Percentiles rank a stretch among this genome's conserved stretches.
phyloP scores from a whole-genome alignment of 352 stramenopile species.

The Pythium scleroteichum region DNA sequence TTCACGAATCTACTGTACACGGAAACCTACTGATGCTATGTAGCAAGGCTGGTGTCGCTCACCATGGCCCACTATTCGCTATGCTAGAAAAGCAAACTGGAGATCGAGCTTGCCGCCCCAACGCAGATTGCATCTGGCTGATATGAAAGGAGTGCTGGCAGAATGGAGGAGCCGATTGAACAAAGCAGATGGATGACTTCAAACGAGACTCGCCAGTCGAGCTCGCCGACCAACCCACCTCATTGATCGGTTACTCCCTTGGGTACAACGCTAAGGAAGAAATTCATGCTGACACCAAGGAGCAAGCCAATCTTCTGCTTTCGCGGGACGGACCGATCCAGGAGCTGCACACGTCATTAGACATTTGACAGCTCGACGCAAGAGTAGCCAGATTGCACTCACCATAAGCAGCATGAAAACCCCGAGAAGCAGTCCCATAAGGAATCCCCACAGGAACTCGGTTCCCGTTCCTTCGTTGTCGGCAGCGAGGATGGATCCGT shows the following conservation, averaged over 20 bases:
- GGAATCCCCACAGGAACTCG: constrained; percentile 87
- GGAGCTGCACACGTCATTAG: constrained; percentile 42
- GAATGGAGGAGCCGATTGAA: not conserved
- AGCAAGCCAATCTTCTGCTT: constrained; percentile 87
- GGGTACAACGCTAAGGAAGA: constrained; percentile 87
- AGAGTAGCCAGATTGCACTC: constrained; percentile 14
- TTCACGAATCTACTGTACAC: too few relatives aligned
- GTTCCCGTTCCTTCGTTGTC: constrained; percentile 89
- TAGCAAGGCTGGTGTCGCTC: too few relatives aligned
- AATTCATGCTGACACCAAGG: constrained; percentile 88
- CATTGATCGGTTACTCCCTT: constrained; percentile 68
- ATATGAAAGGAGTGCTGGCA: not conserved
- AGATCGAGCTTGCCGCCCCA: not conserved
- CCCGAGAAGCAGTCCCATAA: constrained; percentile 84
- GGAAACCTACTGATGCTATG: too few relatives aligned
- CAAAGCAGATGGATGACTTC: too few relatives aligned
- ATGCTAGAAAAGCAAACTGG: too few relatives aligned
- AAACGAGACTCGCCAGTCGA: too few relatives aligned
- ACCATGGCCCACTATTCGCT: too few relatives aligned
- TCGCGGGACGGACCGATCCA: constrained; percentile 82
- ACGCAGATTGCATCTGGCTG: not conserved
- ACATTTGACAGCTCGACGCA: not conserved
- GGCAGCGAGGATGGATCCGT: constrained; percentile 76
- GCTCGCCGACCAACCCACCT: not conserved
- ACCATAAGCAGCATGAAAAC: constrained; percentile 92